Evolutionary conservation across 768 basidiomycete genomes (phyloP).

Genomic region (Rhodotorula sphaerocarpa): DNA sequence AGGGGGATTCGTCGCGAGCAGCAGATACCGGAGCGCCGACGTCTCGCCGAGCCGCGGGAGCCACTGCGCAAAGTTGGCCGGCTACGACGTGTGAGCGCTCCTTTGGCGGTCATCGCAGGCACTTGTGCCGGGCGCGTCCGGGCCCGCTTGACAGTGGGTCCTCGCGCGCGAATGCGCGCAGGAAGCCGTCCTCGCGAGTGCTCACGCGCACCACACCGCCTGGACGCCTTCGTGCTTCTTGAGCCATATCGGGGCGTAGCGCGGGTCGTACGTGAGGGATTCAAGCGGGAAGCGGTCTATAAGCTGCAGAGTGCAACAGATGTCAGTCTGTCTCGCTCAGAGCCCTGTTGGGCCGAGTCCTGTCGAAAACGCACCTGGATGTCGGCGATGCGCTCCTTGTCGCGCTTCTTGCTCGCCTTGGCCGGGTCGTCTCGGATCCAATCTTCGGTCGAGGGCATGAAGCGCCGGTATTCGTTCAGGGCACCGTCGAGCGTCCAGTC

Average conservation of each 20-base stretch:
- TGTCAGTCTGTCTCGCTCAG: not conserved
- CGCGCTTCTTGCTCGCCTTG: constrained; percentile 22
- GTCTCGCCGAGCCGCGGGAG: too few relatives aligned
- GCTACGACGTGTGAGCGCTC: too few relatives aligned
- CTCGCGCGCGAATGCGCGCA: too few relatives aligned
- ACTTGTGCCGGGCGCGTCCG: too few relatives aligned
- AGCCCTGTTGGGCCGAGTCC: not conserved
- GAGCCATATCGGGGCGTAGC: constrained; percentile 23
- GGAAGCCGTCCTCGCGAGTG: too few relatives aligned
- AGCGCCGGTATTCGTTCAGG: constrained; percentile 22
- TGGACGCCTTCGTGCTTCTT: not conserved
- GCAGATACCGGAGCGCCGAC: too few relatives aligned
- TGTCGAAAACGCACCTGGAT: constrained; percentile 8
- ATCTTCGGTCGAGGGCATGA: constrained; percentile 25
- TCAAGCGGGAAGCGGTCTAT: constrained; percentile 29
- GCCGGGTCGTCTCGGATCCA: constrained; percentile 3
- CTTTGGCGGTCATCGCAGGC: too few relatives aligned
- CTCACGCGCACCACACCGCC: too few relatives aligned
- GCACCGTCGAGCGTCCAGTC: constrained; percentile 30
- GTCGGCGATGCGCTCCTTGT: constrained; percentile 24
- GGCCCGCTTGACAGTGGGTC: too few relatives aligned
- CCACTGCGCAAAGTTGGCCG: too few relatives aligned
- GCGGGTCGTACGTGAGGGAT: constrained; percentile 16
- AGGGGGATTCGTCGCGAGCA: too few relatives aligned
- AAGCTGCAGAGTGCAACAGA: not conserved